Evolutionary conservation across 768 basidiomycete genomes (phyloP).

Genomic region (Megacollybia marginata): DNA sequence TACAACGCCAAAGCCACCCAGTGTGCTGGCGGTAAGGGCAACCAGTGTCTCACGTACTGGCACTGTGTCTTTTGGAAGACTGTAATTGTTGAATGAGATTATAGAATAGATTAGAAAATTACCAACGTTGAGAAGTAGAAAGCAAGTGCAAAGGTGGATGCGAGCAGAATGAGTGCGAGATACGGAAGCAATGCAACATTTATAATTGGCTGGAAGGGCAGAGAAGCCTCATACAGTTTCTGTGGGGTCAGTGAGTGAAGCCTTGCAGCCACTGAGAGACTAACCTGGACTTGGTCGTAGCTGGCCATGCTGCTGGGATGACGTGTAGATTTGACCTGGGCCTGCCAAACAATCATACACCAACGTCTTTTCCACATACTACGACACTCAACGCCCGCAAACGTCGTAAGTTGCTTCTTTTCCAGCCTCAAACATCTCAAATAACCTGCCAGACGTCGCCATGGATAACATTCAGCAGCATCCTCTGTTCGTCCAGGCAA

Average conservation of each 20-base stretch:
- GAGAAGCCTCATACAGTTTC: slow-evolving; percentile 36
- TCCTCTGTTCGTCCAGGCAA: slow-evolving; percentile 77
- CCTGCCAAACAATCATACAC: slow-evolving; percentile 16
- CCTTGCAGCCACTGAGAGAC: slow-evolving; percentile 2
- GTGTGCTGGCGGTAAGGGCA: slow-evolving; percentile 63
- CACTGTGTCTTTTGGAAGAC: slow-evolving; percentile 65
- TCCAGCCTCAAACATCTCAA: no score
- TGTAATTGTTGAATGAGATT: slow-evolving; percentile 23
- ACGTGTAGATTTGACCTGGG: slow-evolving; percentile 31
- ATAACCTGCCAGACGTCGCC: slow-evolving; percentile 62
- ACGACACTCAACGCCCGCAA: background rate
- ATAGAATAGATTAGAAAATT: slow-evolving; percentile 3
- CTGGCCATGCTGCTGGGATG: slow-evolving; percentile 37
- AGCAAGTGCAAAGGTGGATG: slow-evolving; percentile 71
- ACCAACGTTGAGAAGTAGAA: slow-evolving; percentile 89
- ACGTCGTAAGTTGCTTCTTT: slow-evolving; percentile 6
- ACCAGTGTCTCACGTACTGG: slow-evolving; percentile 63
- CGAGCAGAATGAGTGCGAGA: slow-evolving; percentile 66
- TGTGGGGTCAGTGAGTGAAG: background rate
- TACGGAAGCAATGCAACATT: slow-evolving; percentile 64
- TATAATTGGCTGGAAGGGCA: slow-evolving; percentile 65
- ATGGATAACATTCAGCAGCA: slow-evolving; percentile 82
- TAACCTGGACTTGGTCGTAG: slow-evolving; percentile 53
- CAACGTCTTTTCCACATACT: slow-evolving; percentile 5
- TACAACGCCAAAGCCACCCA: slow-evolving; percentile 86